Evolutionary conservation across 2,329 filamentous ascomycete genomes (phyloP).

Genomic region (Penicillium brevicompactum): DNA sequence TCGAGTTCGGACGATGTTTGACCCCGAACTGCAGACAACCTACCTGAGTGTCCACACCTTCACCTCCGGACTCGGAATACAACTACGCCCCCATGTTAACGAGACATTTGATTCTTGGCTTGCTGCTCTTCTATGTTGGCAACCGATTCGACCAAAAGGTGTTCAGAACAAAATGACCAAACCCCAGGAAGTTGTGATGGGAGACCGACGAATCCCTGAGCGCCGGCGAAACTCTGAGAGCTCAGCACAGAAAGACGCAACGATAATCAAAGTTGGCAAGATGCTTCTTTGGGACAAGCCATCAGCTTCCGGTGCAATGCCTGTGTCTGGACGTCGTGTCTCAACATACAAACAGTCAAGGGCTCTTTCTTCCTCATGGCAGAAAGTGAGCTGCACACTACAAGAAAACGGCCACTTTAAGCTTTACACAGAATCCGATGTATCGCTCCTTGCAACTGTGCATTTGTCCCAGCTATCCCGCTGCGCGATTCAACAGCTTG

Average conservation of each 20-base stretch:
- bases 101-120: slow-evolving; percentile 57
- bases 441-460: slow-evolving; percentile 76
- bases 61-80: slow-evolving; percentile 50
- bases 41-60: slow-evolving; percentile 53
- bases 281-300: slow-evolving; percentile 90
- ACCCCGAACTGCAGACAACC: slow-evolving; percentile 47
- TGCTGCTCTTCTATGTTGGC: slow-evolving; percentile 54
- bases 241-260: slow-evolving; percentile 65
- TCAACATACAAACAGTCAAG: slow-evolving; percentile 60
- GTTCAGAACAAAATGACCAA: slow-evolving; percentile 55
- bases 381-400: slow-evolving; percentile 85
- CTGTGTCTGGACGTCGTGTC: slow-evolving; percentile 45
- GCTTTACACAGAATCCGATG: slow-evolving; percentile 82
- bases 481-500: slow-evolving; percentile 85
- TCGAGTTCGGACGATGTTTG: slow-evolving; percentile 51
- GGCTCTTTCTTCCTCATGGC: slow-evolving; percentile 70
- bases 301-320: slow-evolving; percentile 40
- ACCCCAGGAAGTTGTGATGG: slow-evolving; percentile 48
- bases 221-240: slow-evolving; percentile 50
- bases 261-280: slow-evolving; percentile 94
- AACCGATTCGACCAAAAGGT: slow-evolving; percentile 53
- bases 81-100: slow-evolving; percentile 51
- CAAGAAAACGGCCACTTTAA: slow-evolving; percentile 95
- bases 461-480: slow-evolving; percentile 87
- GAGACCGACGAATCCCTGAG: slow-evolving; percentile 45